Evolutionary conservation across 1,284 basidiomycete genomes (phyloP).

Genomic region (Rhodotorula glutinis): DNA sequence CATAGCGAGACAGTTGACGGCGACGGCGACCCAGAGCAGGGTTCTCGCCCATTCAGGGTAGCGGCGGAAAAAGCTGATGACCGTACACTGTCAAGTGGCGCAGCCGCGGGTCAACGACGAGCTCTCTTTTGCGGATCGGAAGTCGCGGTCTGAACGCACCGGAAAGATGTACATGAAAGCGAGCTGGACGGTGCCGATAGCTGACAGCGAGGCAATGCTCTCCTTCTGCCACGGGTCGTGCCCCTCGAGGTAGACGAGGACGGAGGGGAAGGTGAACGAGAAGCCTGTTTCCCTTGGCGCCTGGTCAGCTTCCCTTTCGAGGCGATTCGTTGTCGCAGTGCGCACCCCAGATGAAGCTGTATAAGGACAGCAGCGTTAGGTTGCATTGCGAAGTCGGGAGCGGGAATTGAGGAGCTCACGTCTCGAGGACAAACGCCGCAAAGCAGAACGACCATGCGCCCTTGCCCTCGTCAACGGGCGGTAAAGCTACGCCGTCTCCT

Average conservation of each 20-base stretch:
- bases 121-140: not conserved
- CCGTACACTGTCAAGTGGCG: not conserved
- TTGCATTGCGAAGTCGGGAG: too few relatives aligned
- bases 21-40: slow-evolving; percentile 3
- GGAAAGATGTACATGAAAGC: slow-evolving; percentile 27
- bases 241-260: slow-evolving; percentile 25
- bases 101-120: not conserved
- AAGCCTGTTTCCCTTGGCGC: not conserved
- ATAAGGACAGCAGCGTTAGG: too few relatives aligned
- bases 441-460: slow-evolving; percentile 49
- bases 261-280: slow-evolving; percentile 12
- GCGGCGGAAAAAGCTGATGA: slow-evolving; percentile 25
- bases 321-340: too few relatives aligned
- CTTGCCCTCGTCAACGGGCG: slow-evolving; percentile 47
- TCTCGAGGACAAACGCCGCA: slow-evolving; percentile 41
- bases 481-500: slow-evolving; percentile 29
- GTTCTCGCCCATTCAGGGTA: slow-evolving; percentile 31
- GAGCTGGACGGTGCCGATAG: slow-evolving; percentile 25
- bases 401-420: too few relatives aligned
- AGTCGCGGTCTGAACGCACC: not conserved
- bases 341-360: slow-evolving; percentile 13
- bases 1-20: slow-evolving; percentile 16
- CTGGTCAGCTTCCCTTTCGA: too few relatives aligned
- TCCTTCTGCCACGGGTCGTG: slow-evolving; percentile 18
- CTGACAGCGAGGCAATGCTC: slow-evolving; percentile 13